Evolutionary conservation across 768 basidiomycete genomes (phyloP), one percentile per base, ranked within the genome.

Genomic region (Rhodotorula graminis): DNA sequence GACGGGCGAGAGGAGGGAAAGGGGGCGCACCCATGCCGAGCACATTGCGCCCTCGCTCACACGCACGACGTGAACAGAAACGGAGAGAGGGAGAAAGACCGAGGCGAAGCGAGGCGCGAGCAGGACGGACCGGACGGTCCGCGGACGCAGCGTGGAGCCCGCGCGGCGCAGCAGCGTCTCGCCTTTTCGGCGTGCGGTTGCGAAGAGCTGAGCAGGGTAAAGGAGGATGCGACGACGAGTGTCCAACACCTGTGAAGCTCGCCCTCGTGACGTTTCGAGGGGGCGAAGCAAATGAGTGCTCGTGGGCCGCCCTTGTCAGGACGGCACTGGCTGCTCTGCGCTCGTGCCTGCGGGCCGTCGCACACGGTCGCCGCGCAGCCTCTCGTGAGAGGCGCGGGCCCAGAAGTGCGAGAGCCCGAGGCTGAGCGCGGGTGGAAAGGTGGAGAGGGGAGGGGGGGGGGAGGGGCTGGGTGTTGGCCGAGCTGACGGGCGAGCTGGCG

Each of bases 201-300:
- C 9, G 18, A 6, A 6, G 19, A 31, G 29, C 29, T 19, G 29
- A 47, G 44, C 19, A 61, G 5, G 25, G 60, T 15, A 18, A 33
- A 33, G 18, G 21, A 31, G 29, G 61, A 33, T 29, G 60, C 27
- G 3, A 3, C 27, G 12, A 19, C 25, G 25, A 5, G 37, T 66
- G 7, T 66, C 57, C 47, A 47, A 25, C 47, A 25, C 65, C 65
- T 66, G 65, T 66, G 65, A 66, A 66, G 65, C 14, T 46, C 19
- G 11, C 21, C 46, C 46, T 65, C 64, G 56, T 46, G 29, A 11
- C 18, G 50, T 8, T 11, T 9, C 23, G 1, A 7, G 44, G 46
- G 42, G n/a, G 5, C 12, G 50, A 67, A 31, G 66, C 66, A 67
- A 67, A 67, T 42, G 66, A 67, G 50, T n/a, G 42, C 40, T n/a